A percentile compares a stretch with the other conserved stretches of the same genome.
phyloP scores from a whole-genome alignment of 1,284 basidiomycete species.

The Apiotrichum mycotoxinovorans region DNA sequence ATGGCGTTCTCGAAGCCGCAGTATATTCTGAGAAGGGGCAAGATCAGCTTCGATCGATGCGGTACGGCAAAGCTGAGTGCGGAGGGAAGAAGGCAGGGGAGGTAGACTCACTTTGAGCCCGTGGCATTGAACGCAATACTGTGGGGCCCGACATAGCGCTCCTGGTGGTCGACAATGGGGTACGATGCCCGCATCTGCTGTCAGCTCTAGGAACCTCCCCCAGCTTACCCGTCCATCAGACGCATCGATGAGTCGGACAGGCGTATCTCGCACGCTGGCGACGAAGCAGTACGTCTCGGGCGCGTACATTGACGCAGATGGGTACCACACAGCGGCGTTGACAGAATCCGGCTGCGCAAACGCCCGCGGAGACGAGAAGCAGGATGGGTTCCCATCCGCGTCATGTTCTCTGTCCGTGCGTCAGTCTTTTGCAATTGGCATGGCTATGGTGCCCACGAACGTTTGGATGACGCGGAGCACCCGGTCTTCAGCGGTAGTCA shows the following conservation, averaged over 20 bases:
- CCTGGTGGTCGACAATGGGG: conserved; percentile 81
- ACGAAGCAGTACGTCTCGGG: conserved; percentile 73
- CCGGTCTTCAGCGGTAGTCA: conserved; percentile 45
- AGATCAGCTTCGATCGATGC: too few species aligned
- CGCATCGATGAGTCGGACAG: conserved; percentile 75
- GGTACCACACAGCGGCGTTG: conserved; percentile 76
- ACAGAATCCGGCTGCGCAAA: conserved; percentile 64
- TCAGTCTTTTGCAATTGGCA: background rate
- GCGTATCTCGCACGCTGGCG: conserved; percentile 72
- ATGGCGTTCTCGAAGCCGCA: conserved; percentile 86
- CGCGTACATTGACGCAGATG: conserved; percentile 59
- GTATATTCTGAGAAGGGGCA: conserved; percentile 60
- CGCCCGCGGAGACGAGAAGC: conserved; percentile 9
- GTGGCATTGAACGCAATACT: conserved; percentile 70
- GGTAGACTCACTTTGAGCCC: conserved; percentile 60
- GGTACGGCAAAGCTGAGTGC: too few species aligned
- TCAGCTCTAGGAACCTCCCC: background rate
- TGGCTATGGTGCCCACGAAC: too few species aligned
- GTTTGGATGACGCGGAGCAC: conserved; percentile 30
- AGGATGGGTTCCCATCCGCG: background rate
- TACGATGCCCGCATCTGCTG: conserved; percentile 80
- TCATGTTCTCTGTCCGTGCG: background rate
- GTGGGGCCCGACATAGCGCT: conserved; percentile 79
- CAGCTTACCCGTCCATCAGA: conserved; percentile 65
- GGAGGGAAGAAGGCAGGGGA: background rate